A percentile compares a stretch with the other conserved stretches of the same genome.
Evolutionary conservation across 129 eudicot genomes (phyloP).

Genomic region (Escallonia rubra): DNA sequence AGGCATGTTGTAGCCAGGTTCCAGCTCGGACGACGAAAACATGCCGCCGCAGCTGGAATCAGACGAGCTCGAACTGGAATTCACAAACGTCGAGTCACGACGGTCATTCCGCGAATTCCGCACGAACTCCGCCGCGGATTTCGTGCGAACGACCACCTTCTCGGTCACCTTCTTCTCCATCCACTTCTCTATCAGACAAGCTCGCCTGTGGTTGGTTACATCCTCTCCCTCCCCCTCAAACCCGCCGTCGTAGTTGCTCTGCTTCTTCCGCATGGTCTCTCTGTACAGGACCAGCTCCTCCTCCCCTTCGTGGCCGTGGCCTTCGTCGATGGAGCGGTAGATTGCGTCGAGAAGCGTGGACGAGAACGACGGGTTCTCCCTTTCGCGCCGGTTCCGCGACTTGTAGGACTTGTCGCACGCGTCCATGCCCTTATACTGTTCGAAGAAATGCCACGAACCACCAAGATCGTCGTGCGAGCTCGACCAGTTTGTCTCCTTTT

Average conservation of each 20-base stretch:
- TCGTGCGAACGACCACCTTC: slow-evolving; percentile 24
- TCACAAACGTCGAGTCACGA: slow-evolving; percentile 1
- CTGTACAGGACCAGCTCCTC: slow-evolving; percentile 6
- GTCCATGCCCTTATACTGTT: slow-evolving; percentile 1
- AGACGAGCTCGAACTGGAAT: slow-evolving; percentile 65
- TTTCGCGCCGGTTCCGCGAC: slow-evolving; percentile 15
- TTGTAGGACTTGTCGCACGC: background rate
- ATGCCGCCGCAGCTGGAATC: slow-evolving; percentile 61
- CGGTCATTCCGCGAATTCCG: slow-evolving; percentile 6
- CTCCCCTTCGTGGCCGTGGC: slow-evolving; percentile 11
- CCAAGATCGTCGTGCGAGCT: background rate
- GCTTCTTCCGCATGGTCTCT: slow-evolving; percentile 20
- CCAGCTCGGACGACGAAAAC: slow-evolving; percentile 46
- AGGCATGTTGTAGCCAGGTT: slow-evolving; percentile 33
- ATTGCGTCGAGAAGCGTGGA: slow-evolving; percentile 77
- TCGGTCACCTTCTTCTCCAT: slow-evolving; percentile 31
- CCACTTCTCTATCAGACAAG: slow-evolving; percentile 47
- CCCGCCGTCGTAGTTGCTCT: slow-evolving; percentile 2
- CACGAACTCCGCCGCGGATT: slow-evolving; percentile 16
- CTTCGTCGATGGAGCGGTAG: slow-evolving; percentile 60
- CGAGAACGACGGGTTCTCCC: slow-evolving; percentile 65
- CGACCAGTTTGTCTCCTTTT: slow-evolving; percentile 23
- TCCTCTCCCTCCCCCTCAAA: background rate
- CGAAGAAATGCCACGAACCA: too few species aligned
- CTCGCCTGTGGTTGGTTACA: background rate